Evolutionary conservation across 352 stramenopile genomes (phyloP).

Genomic region (Halophytophthora polymorphica): DNA sequence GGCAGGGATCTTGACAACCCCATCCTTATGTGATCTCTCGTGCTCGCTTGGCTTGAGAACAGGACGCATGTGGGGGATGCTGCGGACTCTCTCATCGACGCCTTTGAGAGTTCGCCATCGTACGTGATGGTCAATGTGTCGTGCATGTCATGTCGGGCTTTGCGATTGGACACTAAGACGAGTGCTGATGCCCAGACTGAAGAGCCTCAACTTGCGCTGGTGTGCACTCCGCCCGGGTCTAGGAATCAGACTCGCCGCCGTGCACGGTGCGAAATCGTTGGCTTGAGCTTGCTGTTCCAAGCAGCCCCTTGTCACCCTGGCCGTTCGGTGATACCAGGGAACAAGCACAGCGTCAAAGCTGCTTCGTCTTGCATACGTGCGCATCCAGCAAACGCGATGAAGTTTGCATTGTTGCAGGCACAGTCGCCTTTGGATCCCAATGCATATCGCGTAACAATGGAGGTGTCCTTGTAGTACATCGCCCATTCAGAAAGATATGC

Average conservation of each 20-base stretch:
- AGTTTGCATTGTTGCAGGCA: too few relatives aligned
- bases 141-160: too few relatives aligned
- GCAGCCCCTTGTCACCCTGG: too few relatives aligned
- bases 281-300: not conserved
- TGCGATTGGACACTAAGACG: not conserved
- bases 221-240: conserved; percentile 25
- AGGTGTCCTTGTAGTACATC: too few relatives aligned
- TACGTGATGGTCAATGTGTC: conserved; percentile 13
- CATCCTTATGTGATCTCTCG: not conserved
- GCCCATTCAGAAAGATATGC: too few relatives aligned
- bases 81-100: conserved; percentile 21
- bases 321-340: too few relatives aligned
- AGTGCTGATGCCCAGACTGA: conserved; percentile 17
- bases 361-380: too few relatives aligned
- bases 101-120: conserved; percentile 25
- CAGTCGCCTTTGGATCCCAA: too few relatives aligned
- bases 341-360: too few relatives aligned
- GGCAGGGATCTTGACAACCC: too few relatives aligned
- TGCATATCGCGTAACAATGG: too few relatives aligned
- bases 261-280: conserved; percentile 12
- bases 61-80: conserved; percentile 21
- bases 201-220: conserved; percentile 32
- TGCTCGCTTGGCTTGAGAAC: not conserved
- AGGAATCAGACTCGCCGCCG: conserved; percentile 17
- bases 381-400: too few relatives aligned